Percentiles rank a stretch among this genome's conserved stretches.
phyloP scores from a whole-genome alignment of 495 filamentous ascomycete species.

The Tetracladium setigerum region DNA sequence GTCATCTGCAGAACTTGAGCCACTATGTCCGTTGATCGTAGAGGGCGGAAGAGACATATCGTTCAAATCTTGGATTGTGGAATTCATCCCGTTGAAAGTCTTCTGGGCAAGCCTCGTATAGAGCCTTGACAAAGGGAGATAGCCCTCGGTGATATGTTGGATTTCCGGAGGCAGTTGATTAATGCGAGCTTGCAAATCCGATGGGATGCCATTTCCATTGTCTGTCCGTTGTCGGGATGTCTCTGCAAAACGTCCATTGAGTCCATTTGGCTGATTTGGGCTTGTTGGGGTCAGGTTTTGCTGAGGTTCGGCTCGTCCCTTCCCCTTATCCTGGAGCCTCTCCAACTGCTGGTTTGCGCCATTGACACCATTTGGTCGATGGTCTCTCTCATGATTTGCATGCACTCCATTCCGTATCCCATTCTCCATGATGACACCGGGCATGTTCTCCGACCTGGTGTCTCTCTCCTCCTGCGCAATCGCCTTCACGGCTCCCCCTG shows the following conservation, averaged over 20 bases:
- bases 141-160: conserved; percentile 68
- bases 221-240: conserved; percentile 2
- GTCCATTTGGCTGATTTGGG: conserved; percentile 15
- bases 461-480: conserved; percentile 12
- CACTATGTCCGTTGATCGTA: conserved; percentile 41
- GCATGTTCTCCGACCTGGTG: conserved; percentile 22
- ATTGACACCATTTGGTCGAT: conserved; percentile 30
- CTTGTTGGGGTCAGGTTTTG: conserved; percentile 18
- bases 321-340: conserved; percentile 15
- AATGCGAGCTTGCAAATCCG: conserved; percentile 22
- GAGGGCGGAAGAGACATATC: conserved; percentile 48
- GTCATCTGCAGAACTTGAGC: conserved; percentile 34
- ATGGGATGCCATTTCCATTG: neutral
- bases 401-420: conserved; percentile 35
- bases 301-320: conserved; percentile 17
- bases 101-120: conserved; percentile 73
- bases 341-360: conserved; percentile 10
- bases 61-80: conserved; percentile 61
- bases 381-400: conserved; percentile 42
- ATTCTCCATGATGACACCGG: conserved; percentile 45
- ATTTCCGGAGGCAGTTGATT: conserved; percentile 65
- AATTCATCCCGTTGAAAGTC: conserved; percentile 66
- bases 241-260: conserved; percentile 9
- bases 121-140: conserved; percentile 60
- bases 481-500: conserved; percentile 12